Conservation (phyloP, 345 rosid genomes). For the Sonneratia alba region DNA sequence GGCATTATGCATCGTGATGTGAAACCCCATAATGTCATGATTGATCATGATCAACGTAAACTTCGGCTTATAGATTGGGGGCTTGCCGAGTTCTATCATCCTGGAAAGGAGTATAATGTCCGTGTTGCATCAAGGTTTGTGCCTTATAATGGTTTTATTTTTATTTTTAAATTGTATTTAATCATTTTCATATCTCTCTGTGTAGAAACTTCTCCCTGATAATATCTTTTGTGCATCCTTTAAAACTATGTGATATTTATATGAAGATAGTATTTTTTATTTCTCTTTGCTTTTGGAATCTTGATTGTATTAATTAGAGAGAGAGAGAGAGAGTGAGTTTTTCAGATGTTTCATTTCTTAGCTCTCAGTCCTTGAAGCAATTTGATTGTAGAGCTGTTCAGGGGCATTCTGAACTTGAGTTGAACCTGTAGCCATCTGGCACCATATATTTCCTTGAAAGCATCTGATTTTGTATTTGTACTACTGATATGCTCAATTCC, state of each 20-base stretch:
- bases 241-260: neutral
- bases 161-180: neutral
- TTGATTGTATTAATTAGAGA: neutral
- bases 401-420: neutral
- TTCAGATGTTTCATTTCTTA: neutral
- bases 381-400: neutral
- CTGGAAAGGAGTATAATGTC: constrained; percentile 91
- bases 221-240: neutral
- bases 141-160: constrained; percentile 1
- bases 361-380: no score
- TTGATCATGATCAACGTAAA: constrained; percentile 91
- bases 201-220: neutral
- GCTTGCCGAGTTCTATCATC: constrained; percentile 95
- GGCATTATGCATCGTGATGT: constrained; percentile 99
- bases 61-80: constrained; percentile 99
- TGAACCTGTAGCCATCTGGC: neutral
- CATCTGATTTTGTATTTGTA: neutral
- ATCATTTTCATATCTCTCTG: neutral
- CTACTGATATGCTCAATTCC: neutral
- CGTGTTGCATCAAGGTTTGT: constrained; percentile 94
- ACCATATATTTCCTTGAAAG: neutral
- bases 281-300: neutral
- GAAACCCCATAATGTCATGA: constrained; percentile 98
- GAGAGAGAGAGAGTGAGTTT: neutral
- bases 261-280: neutral